These are phyloP conservation scores for Volvox carteri DNA, from an alignment of 163 green algal species.

Conservation along the genomic window DNA sequence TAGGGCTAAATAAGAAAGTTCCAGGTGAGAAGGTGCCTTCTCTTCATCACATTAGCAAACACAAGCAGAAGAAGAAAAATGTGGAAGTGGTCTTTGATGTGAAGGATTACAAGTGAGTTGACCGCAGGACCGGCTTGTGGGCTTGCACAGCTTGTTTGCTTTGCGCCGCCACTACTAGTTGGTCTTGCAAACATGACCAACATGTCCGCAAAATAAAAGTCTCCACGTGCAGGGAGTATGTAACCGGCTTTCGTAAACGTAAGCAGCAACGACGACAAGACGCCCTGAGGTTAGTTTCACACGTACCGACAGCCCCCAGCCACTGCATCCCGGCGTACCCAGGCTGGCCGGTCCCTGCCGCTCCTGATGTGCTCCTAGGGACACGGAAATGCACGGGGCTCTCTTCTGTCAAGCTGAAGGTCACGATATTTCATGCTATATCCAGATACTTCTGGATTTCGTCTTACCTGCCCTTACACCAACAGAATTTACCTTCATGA, in stretches of 20 bases:
- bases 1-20: conserved; percentile 45
- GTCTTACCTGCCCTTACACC: no score
- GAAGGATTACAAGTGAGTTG: conserved; percentile 69
- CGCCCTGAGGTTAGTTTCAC: conserved; percentile 64
- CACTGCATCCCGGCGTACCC: no score
- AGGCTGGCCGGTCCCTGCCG: no score
- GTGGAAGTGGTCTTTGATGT: conserved; percentile 76
- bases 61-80: conserved; percentile 62
- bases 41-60: conserved; percentile 67
- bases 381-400: no score
- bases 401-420: no score
- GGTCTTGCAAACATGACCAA: no score
- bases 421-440: no score
- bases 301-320: no score
- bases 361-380: no score
- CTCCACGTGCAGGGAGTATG: conserved; percentile 68
- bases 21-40: conserved; percentile 50
- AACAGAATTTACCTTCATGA: no score
- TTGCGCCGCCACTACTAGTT: neutral
- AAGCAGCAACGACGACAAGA: conserved; percentile 75
- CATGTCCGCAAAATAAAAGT: no score
- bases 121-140: neutral
- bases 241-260: conserved; percentile 81
- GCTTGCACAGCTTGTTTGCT: neutral
- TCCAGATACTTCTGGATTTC: no score